phyloP scores from a whole-genome alignment of 2,329 filamentous ascomycete species.

The Trichoderma koningiopsis region DNA sequence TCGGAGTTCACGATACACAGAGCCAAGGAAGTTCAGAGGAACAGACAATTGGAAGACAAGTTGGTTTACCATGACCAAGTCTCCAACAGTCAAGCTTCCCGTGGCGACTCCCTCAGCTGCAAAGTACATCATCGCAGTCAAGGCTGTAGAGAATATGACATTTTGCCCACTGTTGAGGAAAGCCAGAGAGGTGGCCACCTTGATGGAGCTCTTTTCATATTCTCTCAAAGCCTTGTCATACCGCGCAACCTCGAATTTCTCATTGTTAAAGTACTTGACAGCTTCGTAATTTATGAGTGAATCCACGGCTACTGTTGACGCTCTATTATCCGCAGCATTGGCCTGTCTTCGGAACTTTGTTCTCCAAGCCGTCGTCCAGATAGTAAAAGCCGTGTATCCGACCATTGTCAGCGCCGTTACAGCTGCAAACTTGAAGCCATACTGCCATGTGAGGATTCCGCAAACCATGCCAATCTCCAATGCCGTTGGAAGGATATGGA shows the following conservation, averaged over 20 bases:
- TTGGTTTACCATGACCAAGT: slow-evolving; percentile 98
- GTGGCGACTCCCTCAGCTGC: slow-evolving; percentile 85
- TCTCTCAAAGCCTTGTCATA: slow-evolving; percentile 85
- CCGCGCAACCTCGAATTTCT: slow-evolving; percentile 86
- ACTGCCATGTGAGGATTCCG: slow-evolving; percentile 94
- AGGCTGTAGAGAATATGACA: slow-evolving; percentile 90
- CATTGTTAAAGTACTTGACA: slow-evolving; percentile 99
- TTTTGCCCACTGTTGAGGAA: slow-evolving; percentile 95
- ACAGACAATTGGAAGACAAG: slow-evolving; percentile 97
- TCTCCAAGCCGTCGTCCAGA: slow-evolving; percentile 93
- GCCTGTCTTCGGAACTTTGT: slow-evolving; percentile 95
- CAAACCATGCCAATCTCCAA: slow-evolving; percentile 95
- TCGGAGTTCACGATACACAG: slow-evolving; percentile 91
- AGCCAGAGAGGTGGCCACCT: slow-evolving; percentile 90
- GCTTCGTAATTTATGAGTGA: slow-evolving; percentile 98
- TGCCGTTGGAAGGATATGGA: slow-evolving; percentile 91
- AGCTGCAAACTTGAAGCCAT: slow-evolving; percentile 85
- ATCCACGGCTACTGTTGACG: slow-evolving; percentile 92
- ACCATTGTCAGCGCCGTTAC: slow-evolving; percentile 91
- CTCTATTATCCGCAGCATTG: slow-evolving; percentile 94
- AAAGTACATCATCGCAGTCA: slow-evolving; percentile 98
- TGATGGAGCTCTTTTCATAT: slow-evolving; percentile 95
- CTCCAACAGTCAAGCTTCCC: slow-evolving; percentile 84
- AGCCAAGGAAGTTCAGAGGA: slow-evolving; percentile 96
- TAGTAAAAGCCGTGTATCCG: slow-evolving; percentile 94